Base-by-base conservation (phyloP, 2,329 filamentous ascomycete species). In the Conoideocrella luteorostrata region DNA sequence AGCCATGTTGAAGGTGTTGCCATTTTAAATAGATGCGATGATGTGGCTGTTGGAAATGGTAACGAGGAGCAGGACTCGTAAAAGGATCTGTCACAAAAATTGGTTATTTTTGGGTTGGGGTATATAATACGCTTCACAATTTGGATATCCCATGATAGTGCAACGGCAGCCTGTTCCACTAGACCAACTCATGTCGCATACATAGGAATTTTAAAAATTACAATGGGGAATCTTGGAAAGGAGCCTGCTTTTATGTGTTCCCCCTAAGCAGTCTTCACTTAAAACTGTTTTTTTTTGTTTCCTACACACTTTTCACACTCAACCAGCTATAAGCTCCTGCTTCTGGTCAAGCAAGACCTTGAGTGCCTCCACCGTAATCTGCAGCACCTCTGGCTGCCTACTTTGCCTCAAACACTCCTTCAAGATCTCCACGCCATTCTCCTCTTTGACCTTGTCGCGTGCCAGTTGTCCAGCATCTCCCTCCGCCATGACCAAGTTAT, bases 341-440 rank as follows among this genome's bases (percentile, higher is more conserved):
- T 45, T 36, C n/a, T 32, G 60, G 36, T 73, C 73, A 32, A 86
- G 58, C 49, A 89, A 55, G 44, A 75, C 68, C 67, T 90, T 90
- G 56, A 95, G 59, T 2, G 83, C 83, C 56, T 88, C 78, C 5
- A 88, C 80, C 0, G 82, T 81, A 13, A 84, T 69, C 55, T 84
- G 76, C 39, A 95, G 58, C 20, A 95, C 81, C 50, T 86, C 81
- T 6, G 78, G 72, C 47, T 80, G 78, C 46, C 80, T 74, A 38
- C 78, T 84, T 62, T 79, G 80, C 68, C 81, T 84, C 36, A 90
- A 67, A 52, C 81, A 82, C 39, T 76, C 74, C 55, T 82, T 89
- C 47, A 96, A 59, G 3, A 77, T 68, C 46, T 88, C 80, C 2
- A 86, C 67, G 0, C 82, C 88, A 5, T 75, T 76, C 39, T 75